Evolutionary conservation across 768 basidiomycete species (phyloP), one percentile per base, ranked within the genome.

Genomic region (Boletellus emodensis): DNA sequence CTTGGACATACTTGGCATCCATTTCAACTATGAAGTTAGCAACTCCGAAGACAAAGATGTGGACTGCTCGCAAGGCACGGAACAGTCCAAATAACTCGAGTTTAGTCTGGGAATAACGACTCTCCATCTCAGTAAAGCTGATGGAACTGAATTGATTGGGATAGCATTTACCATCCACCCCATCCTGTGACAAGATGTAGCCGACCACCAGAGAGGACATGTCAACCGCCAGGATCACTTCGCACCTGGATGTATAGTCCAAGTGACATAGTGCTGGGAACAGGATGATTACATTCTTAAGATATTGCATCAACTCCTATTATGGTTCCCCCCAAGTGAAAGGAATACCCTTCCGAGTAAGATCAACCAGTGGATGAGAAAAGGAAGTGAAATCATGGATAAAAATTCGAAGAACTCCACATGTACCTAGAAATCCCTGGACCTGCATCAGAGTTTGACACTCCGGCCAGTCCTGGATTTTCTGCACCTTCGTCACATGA

Each of bases 1-100:
- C 20, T 3, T 20, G 1, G 20, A 20, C 20, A 20, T 20, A 20
- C 20, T 20, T 20, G 20, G 20, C 20, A 20, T 20, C 20, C 20
- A 20, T 20, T 20, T 20, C 20, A 0, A 71, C 59, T 0, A 49
- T 46, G 4, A 68, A 52, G 18, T 64, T 63, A 4, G 44, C 24
- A 0, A 72, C 40, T 0, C 72, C 60, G 12, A 71, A 53, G 3
- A 71, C 54, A 26, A 56, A 67, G 2, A 68, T 17, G 1, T 52
- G 37, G 1, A 53, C 35, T 0, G 57, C 57, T 0, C 54, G 54
- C 0, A 71, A 54, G 0, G 64, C 55, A 3, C 53, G 55, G 26
- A 60, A 65, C 1, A 69, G 28, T 0, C 69, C 61, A 48, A 61
- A 68, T 1, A 68, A 44, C 40, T 66, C 60, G 9, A 64, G 40